Conservation (phyloP, 78 protist genomes). For the Tieghemostelium lacteum region DNA sequence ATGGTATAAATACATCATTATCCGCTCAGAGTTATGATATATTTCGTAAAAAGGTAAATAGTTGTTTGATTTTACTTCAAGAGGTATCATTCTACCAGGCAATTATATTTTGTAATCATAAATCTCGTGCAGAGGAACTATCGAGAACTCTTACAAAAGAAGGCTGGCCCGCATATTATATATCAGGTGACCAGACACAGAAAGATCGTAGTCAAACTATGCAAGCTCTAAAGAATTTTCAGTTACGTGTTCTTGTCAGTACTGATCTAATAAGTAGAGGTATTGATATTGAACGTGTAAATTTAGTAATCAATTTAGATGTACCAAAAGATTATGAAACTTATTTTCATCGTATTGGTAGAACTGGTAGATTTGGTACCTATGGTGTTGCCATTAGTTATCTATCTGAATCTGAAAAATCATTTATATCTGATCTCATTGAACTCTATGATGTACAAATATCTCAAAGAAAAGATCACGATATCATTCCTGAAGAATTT, state of each 20-base stretch:
- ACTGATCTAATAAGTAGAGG: conserved; percentile 89
- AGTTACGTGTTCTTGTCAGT: conserved; percentile 72
- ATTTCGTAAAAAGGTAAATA: not conserved
- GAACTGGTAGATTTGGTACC: conserved; percentile 98
- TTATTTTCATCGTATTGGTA: conserved; percentile 98
- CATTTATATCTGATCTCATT: conserved; percentile 10
- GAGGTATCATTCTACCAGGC: conserved; percentile 70
- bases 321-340: conserved; percentile 91
- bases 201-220: conserved; percentile 16
- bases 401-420: conserved; percentile 86
- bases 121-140: conserved; percentile 42
- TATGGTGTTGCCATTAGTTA: conserved; percentile 92
- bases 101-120: conserved; percentile 36
- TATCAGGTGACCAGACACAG: conserved; percentile 52
- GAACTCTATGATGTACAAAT: conserved; percentile 3
- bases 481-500: conserved; percentile 29
- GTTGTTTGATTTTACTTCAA: not conserved
- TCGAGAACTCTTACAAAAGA: not conserved
- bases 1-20: not conserved
- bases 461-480: conserved; percentile 31
- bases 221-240: conserved; percentile 91
- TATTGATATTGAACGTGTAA: conserved; percentile 97
- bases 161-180: conserved; percentile 66
- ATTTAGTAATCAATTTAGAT: conserved; percentile 96
- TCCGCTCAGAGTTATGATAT: not conserved